These are phyloP conservation scores for Rhizopogon vinicolor DNA, from an alignment of 768 basidiomycete genomes.

Conservation along the genomic window DNA sequence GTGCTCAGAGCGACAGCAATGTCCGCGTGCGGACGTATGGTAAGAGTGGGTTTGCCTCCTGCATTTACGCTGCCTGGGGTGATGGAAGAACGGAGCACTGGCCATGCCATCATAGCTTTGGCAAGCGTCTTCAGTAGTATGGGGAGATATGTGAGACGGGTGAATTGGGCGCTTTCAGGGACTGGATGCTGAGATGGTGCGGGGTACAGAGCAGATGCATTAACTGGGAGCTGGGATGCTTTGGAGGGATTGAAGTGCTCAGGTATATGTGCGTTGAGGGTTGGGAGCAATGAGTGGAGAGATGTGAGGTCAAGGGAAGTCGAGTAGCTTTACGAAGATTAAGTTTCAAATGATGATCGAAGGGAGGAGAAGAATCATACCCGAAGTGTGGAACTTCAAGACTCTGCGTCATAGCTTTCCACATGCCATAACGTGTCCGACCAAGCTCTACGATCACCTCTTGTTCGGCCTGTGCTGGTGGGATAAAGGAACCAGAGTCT, in stretches of 20 bases:
- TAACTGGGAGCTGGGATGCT: conserved; percentile 32
- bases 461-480: conserved; percentile 11
- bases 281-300: conserved; percentile 57
- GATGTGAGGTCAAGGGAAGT: conserved; percentile 72
- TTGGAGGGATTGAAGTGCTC: conserved; percentile 39
- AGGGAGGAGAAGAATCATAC: conserved; percentile 27
- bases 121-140: conserved; percentile 80
- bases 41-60: conserved; percentile 56
- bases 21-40: conserved; percentile 70
- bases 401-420: conserved; percentile 87
- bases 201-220: conserved; percentile 36
- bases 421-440: conserved; percentile 80
- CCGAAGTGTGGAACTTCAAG: conserved; percentile 86
- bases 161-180: conserved; percentile 52
- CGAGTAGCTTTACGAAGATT: conserved; percentile 47
- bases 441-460: conserved; percentile 70
- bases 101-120: conserved; percentile 79
- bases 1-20: conserved; percentile 76
- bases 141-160: conserved; percentile 75
- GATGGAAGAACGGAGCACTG: conserved; percentile 75
- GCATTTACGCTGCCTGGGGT: conserved; percentile 30
- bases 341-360: neutral
- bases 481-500: neutral
- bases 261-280: conserved; percentile 69
- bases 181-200: conserved; percentile 37